A percentile compares a stretch with the other conserved stretches of the same genome.
Evolutionary conservation across 2,329 filamentous ascomycete genomes (phyloP).

Genomic region (Xylariomycetidae sp.): DNA sequence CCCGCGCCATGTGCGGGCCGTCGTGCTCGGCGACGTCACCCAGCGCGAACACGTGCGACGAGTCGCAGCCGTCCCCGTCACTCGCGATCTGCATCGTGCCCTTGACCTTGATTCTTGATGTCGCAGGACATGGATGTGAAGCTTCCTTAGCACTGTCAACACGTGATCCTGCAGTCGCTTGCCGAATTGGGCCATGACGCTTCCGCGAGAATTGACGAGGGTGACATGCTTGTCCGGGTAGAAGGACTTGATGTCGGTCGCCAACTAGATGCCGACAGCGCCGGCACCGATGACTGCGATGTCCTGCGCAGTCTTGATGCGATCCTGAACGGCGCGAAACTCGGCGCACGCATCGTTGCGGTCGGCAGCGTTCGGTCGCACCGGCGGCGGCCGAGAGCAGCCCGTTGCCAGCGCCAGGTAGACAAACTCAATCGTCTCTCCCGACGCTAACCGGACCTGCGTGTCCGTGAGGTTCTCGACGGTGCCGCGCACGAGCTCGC

Average conservation of each 20-base stretch:
- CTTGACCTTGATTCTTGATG: slow-evolving; percentile 30
- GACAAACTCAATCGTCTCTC: slow-evolving; percentile 31
- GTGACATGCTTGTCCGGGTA: slow-evolving; percentile 41
- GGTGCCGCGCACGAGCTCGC: slow-evolving; percentile 23
- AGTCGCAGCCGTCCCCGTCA: slow-evolving; percentile 5
- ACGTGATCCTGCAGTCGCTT: slow-evolving; percentile 31
- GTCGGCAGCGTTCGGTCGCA: slow-evolving; percentile 22
- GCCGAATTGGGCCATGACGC: slow-evolving; percentile 36
- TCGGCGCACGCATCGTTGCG: slow-evolving; percentile 25
- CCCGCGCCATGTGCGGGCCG: slow-evolving; percentile 35
- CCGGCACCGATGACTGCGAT: slow-evolving; percentile 37
- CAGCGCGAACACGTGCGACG: slow-evolving; percentile 39
- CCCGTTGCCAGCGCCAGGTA: slow-evolving; percentile 40
- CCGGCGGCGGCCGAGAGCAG: slow-evolving; percentile 24
- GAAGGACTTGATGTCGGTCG: slow-evolving; percentile 39
- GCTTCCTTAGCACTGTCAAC: slow-evolving; percentile 23
- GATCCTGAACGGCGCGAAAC: slow-evolving; percentile 24
- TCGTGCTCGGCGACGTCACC: slow-evolving; percentile 46
- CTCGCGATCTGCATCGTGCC: slow-evolving; percentile 39
- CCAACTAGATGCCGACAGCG: slow-evolving; percentile 43
- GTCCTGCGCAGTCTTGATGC: slow-evolving; percentile 18
- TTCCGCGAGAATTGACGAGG: slow-evolving; percentile 39
- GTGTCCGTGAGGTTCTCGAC: slow-evolving; percentile 24
- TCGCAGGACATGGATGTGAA: slow-evolving; percentile 32
- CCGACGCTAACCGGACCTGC: slow-evolving; percentile 27